These are phyloP conservation scores for Ophiocordyceps camponoti-floridani DNA, from an alignment of 2,329 filamentous ascomycete species.

Conservation along the genomic window DNA sequence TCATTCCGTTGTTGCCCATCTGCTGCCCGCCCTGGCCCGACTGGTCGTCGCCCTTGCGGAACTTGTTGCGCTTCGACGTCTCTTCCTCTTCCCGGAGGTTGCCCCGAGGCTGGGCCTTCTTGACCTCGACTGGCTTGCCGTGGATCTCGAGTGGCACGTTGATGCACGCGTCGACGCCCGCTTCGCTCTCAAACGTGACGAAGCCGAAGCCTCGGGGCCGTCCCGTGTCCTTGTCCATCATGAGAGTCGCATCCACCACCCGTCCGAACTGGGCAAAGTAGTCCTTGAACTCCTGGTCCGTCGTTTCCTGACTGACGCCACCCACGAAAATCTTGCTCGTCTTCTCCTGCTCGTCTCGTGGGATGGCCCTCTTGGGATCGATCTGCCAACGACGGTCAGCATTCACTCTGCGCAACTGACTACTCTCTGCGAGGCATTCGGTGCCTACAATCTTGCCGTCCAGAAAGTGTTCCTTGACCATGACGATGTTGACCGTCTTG, in stretches of 20 bases:
- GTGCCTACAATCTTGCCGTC: constrained; percentile 87
- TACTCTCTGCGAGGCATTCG: no score
- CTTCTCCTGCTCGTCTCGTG: constrained; percentile 92
- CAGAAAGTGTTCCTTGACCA: constrained; percentile 98
- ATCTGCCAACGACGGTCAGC: constrained; percentile 39
- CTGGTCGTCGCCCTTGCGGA: constrained; percentile 34
- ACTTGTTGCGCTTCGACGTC: constrained; percentile 41
- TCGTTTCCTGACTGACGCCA: constrained; percentile 92
- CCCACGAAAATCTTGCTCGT: constrained; percentile 98
- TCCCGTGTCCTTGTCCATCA: constrained; percentile 99
- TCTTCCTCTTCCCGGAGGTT: constrained; percentile 88
- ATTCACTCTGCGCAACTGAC: neutral
- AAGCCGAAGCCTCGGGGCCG: constrained; percentile 92
- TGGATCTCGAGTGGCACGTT: constrained; percentile 76
- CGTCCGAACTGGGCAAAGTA: constrained; percentile 96
- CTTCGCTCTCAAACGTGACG: constrained; percentile 92
- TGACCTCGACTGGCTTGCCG: constrained; percentile 93
- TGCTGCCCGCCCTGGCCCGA: constrained; percentile 19
- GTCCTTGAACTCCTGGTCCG: constrained; percentile 85
- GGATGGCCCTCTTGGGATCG: constrained; percentile 93
- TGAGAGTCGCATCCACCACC: constrained; percentile 90
- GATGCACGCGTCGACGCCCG: constrained; percentile 83
- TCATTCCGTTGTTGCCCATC: constrained; percentile 50
- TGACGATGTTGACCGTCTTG: constrained; percentile 95
- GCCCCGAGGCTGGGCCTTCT: constrained; percentile 88